Evolutionary conservation across 768 basidiomycete species (phyloP), one percentile per base, ranked within the genome.

Genomic region (Pulveroboletus frians): DNA sequence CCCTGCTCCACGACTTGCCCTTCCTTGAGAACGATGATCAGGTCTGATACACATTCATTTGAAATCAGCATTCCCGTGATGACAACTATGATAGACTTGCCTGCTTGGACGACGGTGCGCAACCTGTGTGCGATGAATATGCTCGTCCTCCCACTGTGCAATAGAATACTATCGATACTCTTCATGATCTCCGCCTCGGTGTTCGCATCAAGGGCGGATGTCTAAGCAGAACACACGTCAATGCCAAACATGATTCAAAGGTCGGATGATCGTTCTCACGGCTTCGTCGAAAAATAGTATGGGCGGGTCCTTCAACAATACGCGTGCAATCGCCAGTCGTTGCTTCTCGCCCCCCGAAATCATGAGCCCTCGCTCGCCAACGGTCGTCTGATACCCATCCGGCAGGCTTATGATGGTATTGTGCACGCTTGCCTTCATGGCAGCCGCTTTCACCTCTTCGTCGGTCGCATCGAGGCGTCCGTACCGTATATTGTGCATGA

Each of bases 291-390:
- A 99, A 73, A 98, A 97, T 59, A 98, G 61, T 58, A 98, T 97
- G 11, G 88, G 85, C 0, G 96, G 94, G 66, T 99, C 88, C 71
- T 98, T 97, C 42, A 98, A 69, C 59, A 99, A 69, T 30, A 94
- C 84, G 21, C 96, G 74, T 20, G 96, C 96, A 15, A 99, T 90
- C 3, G 96, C 96, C 58, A 99, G 69, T 43, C 96, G 71, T 73
- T 99, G 96, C 69, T 99, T 99, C 77, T 99, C 96, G 1, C 96
- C 96, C 0, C 96, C 96, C 32, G 91, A 94, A 41, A 99, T 91
- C 96, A 99, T 99, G 63, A 97, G 66, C 5, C 96, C 96, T 35
- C 96, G 73, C 70, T 99, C 96, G 1, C 96, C 96, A 20, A 99
- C 96, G 60, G 86, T 86, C 2, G 96, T 98, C 35, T 70, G 60